Conservation (phyloP, 106 monocot genomes). For the Dioscorea dumetorum region DNA sequence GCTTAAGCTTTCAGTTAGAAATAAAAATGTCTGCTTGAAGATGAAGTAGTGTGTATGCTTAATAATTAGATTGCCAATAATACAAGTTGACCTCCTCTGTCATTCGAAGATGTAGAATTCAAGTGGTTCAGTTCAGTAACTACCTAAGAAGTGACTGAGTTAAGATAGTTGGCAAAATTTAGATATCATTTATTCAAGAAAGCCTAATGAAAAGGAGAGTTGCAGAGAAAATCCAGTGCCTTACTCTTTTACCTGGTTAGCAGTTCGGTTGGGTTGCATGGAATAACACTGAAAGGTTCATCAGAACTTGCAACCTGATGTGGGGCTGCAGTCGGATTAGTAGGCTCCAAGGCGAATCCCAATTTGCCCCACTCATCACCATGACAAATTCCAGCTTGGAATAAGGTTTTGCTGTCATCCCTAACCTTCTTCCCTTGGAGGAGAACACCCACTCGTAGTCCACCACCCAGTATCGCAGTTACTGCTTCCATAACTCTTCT, state of each 20-base stretch:
- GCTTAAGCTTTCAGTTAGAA: too few relatives aligned
- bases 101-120: too few relatives aligned
- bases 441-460: constrained; percentile 38
- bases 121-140: too few relatives aligned
- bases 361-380: constrained; percentile 26
- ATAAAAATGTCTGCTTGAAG: neutral
- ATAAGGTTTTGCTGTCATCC: constrained; percentile 44
- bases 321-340: constrained; percentile 4
- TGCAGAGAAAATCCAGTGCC: neutral
- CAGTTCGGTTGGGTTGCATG: constrained; percentile 11
- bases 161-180: too few relatives aligned
- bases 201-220: neutral
- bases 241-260: constrained; percentile 15
- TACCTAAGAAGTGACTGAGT: too few relatives aligned
- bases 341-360: constrained; percentile 43
- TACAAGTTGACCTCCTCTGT: too few relatives aligned
- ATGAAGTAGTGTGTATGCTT: too few relatives aligned
- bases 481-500: constrained; percentile 34
- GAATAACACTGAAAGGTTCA: constrained; percentile 1
- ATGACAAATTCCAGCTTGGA: constrained; percentile 37
- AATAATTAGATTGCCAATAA: too few relatives aligned
- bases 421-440: constrained; percentile 45
- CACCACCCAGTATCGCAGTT: constrained; percentile 34
- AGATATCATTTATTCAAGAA: too few relatives aligned
- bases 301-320: constrained; percentile 1